Evolutionary conservation across 2,329 filamentous ascomycete genomes (phyloP).

Genomic region (Cladosporium sp.): DNA sequence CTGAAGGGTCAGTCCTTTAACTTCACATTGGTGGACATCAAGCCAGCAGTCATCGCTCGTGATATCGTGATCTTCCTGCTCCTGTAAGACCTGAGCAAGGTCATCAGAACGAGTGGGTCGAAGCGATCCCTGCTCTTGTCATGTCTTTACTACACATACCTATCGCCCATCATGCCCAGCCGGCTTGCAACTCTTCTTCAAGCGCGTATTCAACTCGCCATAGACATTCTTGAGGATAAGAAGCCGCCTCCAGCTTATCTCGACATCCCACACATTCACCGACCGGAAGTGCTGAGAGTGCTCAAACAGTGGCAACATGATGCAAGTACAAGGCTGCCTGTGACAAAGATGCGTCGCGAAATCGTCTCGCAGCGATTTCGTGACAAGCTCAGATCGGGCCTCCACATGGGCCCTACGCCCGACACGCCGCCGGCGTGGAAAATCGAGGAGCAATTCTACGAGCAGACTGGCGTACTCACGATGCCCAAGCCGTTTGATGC

Average conservation of each 20-base stretch:
- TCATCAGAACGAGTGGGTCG: not conserved
- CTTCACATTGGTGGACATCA: constrained; percentile 6
- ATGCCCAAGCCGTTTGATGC: not conserved
- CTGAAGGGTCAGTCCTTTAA: not conserved
- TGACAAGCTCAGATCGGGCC: not conserved
- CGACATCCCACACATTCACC: not conserved
- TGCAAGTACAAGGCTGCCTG: not conserved
- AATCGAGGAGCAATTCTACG: not conserved
- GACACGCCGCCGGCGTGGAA: not conserved
- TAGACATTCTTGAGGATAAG: not conserved
- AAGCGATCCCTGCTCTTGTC: not conserved
- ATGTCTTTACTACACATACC: constrained; percentile 5
- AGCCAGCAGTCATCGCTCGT: not conserved
- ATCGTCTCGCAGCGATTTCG: not conserved
- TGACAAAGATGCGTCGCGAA: not conserved
- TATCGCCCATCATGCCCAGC: not conserved
- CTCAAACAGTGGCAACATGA: constrained; percentile 10
- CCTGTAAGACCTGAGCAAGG: not conserved
- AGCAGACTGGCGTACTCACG: not conserved
- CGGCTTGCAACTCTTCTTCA: not conserved
- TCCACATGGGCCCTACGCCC: not conserved
- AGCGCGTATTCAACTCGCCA: not conserved
- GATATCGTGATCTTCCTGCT: not conserved
- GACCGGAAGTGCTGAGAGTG: not conserved
- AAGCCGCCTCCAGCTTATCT: not conserved